These are phyloP conservation scores for Globisporangium paddicum DNA, from an alignment of 352 stramenopile species.

Conservation along the genomic window DNA sequence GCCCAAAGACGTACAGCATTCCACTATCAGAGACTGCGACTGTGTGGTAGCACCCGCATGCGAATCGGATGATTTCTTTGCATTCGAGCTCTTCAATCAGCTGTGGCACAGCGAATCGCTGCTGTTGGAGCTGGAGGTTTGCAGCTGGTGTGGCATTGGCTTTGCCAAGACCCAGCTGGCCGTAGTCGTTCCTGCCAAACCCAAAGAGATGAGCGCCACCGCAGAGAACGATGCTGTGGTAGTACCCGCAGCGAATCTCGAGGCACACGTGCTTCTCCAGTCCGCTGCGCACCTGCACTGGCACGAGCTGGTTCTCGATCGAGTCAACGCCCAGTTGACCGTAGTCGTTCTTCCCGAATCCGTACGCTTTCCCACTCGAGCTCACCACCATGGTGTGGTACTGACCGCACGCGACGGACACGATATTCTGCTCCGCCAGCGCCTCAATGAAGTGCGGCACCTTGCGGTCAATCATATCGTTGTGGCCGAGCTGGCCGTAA, in stretches of 20 bases:
- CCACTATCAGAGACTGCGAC: constrained; percentile 86
- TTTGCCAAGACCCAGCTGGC: constrained; percentile 85
- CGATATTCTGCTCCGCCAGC: constrained; percentile 49
- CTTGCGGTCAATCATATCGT: constrained; percentile 87
- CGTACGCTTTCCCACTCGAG: constrained; percentile 57
- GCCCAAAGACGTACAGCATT: constrained; percentile 90
- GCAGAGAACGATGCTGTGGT: constrained; percentile 87
- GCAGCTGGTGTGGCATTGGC: constrained; percentile 21
- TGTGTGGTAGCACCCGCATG: constrained; percentile 91
- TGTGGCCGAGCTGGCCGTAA: constrained; percentile 89
- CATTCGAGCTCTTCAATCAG: constrained; percentile 70
- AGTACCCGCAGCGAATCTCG: constrained; percentile 89
- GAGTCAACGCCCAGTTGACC: constrained; percentile 87
- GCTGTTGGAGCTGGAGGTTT: constrained; percentile 68
- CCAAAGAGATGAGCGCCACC: constrained; percentile 65
- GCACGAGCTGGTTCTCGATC: constrained; percentile 58
- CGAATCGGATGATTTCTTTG: constrained; percentile 81
- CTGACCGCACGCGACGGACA: constrained; percentile 87
- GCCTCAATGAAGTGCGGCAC: constrained; percentile 66
- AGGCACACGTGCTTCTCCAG: constrained; percentile 66
- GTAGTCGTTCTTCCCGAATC: constrained; percentile 94
- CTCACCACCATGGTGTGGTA: constrained; percentile 89
- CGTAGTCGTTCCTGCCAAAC: constrained; percentile 94
- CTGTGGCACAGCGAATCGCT: constrained; percentile 52
- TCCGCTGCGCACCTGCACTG: constrained; percentile 40